A percentile compares a stretch with the other conserved stretches of the same genome.
Conservation (phyloP, 371 early-diverging fungal species). For the Mucor velutinosus region DNA sequence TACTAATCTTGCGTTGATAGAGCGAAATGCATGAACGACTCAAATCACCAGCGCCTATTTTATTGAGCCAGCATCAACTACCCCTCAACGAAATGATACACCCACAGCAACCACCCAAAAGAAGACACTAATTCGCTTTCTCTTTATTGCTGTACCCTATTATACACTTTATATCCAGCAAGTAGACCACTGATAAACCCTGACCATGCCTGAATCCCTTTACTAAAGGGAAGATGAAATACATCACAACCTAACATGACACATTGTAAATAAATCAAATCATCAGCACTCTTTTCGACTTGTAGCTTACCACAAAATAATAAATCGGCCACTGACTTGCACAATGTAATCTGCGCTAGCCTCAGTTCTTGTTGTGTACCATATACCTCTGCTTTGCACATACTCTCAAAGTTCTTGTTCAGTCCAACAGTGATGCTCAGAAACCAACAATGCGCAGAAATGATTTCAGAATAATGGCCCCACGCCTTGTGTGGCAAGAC, state of each 20-base stretch:
- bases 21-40: conserved; percentile 24
- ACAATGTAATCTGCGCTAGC: conserved; percentile 47
- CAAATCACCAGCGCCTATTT: conserved; percentile 15
- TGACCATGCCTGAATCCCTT: conserved; percentile 69
- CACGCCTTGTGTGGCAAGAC: conserved; percentile 41
- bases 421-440: conserved; percentile 35
- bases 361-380: conserved; percentile 13
- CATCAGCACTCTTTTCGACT: not conserved
- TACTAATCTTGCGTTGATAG: conserved; percentile 3
- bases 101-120: not conserved
- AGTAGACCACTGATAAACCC: conserved; percentile 68
- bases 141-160: not conserved
- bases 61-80: conserved; percentile 3
- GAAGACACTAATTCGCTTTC: not conserved
- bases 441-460: conserved; percentile 62
- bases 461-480: conserved; percentile 49
- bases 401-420: conserved; percentile 23
- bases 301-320: conserved; percentile 60
- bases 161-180: conserved; percentile 16
- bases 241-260: conserved; percentile 60
- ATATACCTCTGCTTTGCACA: not conserved
- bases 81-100: conserved; percentile 10
- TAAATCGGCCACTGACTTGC: conserved; percentile 56
- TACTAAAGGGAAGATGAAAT: conserved; percentile 61
- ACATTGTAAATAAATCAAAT: conserved; percentile 7